A percentile compares a stretch with the other conserved stretches of the same genome.
These are phyloP conservation scores for Starmerella geochares DNA, from an alignment of 805 yeast genomes.

Conservation along the genomic window DNA sequence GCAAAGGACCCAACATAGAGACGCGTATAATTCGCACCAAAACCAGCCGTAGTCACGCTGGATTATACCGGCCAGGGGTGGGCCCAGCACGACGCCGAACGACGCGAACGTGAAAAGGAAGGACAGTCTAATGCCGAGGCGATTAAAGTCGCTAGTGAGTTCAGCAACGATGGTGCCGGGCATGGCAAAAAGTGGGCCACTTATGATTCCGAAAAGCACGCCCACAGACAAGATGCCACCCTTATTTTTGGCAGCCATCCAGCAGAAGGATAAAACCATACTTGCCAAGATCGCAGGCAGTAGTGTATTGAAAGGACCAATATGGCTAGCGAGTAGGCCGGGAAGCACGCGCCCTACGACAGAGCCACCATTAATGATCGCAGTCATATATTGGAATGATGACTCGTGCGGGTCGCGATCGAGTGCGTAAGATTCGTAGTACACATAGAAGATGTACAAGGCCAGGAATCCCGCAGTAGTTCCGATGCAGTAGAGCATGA, in stretches of 20 bases:
- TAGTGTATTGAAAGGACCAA: constrained; percentile 40
- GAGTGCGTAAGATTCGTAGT: constrained; percentile 29
- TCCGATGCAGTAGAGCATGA: constrained; percentile 25
- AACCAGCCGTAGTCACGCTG: constrained; percentile 24
- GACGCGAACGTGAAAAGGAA: constrained; percentile 48
- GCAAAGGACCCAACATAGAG: constrained; percentile 8
- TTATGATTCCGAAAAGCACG: constrained; percentile 28
- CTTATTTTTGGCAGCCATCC: constrained; percentile 30
- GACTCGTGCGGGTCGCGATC: constrained; percentile 21
- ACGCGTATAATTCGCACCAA: constrained; percentile 20
- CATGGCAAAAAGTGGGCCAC: constrained; percentile 31
- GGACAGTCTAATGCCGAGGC: constrained; percentile 43
- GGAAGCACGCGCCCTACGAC: constrained; percentile 43
- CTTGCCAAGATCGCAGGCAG: constrained; percentile 29
- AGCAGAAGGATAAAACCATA: constrained; percentile 30
- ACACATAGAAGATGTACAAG: constrained; percentile 32
- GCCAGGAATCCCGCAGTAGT: constrained; percentile 28
- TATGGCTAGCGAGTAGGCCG: constrained; percentile 39
- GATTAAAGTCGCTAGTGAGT: constrained; percentile 26
- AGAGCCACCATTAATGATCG: constrained; percentile 34
- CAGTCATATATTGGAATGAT: constrained; percentile 28
- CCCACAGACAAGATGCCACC: constrained; percentile 29
- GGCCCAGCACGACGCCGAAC: constrained; percentile 34
- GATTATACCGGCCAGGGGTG: constrained; percentile 29
- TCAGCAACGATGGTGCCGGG: constrained; percentile 30